Conservation (phyloP, 106 monocot species). For the Platanthera zijinensis region DNA sequence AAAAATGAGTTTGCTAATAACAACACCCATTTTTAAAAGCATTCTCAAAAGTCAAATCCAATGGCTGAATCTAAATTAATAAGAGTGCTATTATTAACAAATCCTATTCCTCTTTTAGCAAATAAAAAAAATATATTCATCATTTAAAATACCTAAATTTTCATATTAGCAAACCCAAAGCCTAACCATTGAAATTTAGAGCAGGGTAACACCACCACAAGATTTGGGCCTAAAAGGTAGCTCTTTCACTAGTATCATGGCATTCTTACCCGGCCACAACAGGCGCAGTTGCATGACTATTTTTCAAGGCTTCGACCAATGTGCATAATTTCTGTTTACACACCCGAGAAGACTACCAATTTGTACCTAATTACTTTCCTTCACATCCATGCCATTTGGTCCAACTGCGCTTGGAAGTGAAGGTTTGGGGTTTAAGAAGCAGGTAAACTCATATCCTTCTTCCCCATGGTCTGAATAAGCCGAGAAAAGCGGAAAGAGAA, state of each 20-base stretch:
- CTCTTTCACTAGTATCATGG: slow-evolving; percentile 65
- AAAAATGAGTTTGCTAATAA: too few relatives aligned
- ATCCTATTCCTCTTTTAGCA: too few relatives aligned
- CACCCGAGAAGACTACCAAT: background rate
- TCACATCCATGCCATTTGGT: slow-evolving; percentile 57
- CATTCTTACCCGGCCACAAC: slow-evolving; percentile 17
- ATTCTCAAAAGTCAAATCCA: too few relatives aligned
- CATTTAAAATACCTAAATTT: too few relatives aligned
- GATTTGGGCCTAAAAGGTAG: slow-evolving; percentile 10
- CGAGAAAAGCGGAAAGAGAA: background rate
- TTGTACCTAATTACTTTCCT: slow-evolving; percentile 12
- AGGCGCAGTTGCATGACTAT: slow-evolving; percentile 46
- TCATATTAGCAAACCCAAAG: too few relatives aligned
- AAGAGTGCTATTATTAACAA: too few relatives aligned
- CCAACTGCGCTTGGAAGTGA: slow-evolving; percentile 16
- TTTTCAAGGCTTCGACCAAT: slow-evolving; percentile 40
- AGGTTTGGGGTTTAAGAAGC: slow-evolving; percentile 15
- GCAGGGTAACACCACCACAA: too few relatives aligned
- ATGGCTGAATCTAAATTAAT: too few relatives aligned
- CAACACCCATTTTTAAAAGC: too few relatives aligned
- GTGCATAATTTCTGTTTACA: slow-evolving; percentile 42
- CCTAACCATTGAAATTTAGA: too few relatives aligned
- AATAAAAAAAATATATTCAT: too few relatives aligned
- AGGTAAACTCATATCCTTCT: slow-evolving; percentile 4
- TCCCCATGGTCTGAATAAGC: slow-evolving; percentile 6